Conservation (phyloP, 495 filamentous ascomycete species). For the Copromyces sp. region DNA sequence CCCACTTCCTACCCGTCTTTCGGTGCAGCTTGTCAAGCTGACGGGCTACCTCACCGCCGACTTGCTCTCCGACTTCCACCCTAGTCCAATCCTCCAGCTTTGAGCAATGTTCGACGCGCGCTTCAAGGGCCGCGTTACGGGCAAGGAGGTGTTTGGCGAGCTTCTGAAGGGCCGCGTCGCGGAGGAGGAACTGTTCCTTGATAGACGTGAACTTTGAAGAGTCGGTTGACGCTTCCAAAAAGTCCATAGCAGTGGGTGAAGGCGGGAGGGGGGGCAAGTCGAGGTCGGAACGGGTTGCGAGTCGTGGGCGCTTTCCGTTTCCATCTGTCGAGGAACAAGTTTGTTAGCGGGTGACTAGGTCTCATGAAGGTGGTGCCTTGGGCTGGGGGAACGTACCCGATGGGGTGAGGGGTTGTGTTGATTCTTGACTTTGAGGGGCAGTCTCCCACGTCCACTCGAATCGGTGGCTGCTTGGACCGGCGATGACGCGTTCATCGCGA, state of each 20-base stretch:
- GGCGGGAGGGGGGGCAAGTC: neutral
- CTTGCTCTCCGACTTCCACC: neutral
- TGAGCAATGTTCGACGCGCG: neutral
- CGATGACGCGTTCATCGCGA: neutral
- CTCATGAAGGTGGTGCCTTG: neutral
- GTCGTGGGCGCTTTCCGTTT: neutral
- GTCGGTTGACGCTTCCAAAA: neutral
- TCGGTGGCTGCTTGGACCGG: neutral
- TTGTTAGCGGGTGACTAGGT: neutral
- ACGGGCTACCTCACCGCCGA: neutral
- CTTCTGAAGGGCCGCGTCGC: no score
- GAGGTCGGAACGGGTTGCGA: neutral
- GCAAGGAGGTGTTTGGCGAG: neutral
- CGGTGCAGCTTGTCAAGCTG: neutral
- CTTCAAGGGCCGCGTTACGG: neutral
- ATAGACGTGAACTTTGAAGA: neutral
- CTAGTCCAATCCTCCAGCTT: neutral
- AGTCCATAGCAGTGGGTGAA: neutral
- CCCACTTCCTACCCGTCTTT: neutral
- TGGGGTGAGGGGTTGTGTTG: neutral
- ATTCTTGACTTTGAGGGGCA: neutral
- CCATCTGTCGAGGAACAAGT: neutral
- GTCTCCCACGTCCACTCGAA: neutral
- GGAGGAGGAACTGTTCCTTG: no score
- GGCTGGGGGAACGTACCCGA: neutral